These are phyloP conservation scores for Arabidopsis arenosa DNA, from an alignment of 345 rosid species.

Conservation along the genomic window DNA sequence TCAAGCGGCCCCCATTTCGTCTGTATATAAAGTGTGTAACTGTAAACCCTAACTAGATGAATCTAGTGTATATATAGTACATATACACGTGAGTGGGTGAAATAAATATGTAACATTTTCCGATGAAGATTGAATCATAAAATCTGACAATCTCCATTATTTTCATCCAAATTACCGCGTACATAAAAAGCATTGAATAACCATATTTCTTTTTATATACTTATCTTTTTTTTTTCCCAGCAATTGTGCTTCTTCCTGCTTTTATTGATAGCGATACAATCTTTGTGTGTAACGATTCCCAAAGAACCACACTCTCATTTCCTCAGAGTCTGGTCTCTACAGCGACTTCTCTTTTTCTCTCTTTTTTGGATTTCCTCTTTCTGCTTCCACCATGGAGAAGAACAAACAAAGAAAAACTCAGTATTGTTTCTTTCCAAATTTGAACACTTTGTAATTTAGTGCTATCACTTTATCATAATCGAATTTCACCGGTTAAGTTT, in stretches of 20 bases:
- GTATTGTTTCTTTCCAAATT: conserved; percentile 26
- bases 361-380: conserved; percentile 20
- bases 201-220: not conserved
- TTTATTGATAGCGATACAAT: not conserved
- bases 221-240: not conserved
- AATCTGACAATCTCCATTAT: conserved; percentile 45
- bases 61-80: conserved; percentile 28
- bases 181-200: conserved; percentile 26
- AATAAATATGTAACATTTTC: conserved; percentile 44
- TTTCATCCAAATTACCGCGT: conserved; percentile 35
- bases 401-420: conserved; percentile 27
- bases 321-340: conserved; percentile 44
- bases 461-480: not conserved
- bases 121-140: conserved; percentile 46
- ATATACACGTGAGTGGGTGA: conserved; percentile 36
- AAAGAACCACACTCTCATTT: conserved; percentile 26
- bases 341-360: conserved; percentile 27
- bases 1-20: conserved; percentile 15
- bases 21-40: conserved; percentile 14
- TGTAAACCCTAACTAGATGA: conserved; percentile 39
- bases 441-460: conserved; percentile 28
- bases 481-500: not conserved
- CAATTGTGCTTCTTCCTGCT: not conserved
- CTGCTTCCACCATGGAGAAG: conserved; percentile 36
- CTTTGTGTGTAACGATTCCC: conserved; percentile 17